Conservation (phyloP, 2,329 filamentous ascomycete species). For the Pseudogymnoascus sp. region DNA sequence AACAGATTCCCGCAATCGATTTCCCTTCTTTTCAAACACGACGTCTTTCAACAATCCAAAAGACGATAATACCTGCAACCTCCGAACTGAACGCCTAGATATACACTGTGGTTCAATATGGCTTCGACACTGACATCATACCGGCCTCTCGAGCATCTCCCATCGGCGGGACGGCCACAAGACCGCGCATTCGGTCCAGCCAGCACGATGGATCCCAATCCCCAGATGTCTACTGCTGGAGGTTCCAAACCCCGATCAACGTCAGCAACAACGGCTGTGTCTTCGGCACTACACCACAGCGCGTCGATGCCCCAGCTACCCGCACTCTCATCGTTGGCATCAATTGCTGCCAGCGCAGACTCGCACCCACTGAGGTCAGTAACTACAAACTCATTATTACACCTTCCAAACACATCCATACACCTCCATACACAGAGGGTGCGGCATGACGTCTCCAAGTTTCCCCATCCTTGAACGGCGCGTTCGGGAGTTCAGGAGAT, state of each 20-base stretch:
- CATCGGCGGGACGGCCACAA: conserved; percentile 20
- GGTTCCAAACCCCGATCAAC: conserved; percentile 45
- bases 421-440: not conserved
- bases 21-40: not conserved
- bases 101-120: conserved; percentile 1
- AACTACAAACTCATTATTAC: conserved; percentile 7
- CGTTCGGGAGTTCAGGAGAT: conserved; percentile 11
- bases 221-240: conserved; percentile 40
- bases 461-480: conserved; percentile 13
- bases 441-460: not conserved
- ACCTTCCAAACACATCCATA: not conserved
- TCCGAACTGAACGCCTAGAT: not conserved
- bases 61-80: not conserved
- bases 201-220: conserved; percentile 32
- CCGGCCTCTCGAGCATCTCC: conserved; percentile 1
- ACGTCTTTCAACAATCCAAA: not conserved
- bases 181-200: conserved; percentile 33
- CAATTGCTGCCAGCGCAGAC: conserved; percentile 41
- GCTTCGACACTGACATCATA: conserved; percentile 7
- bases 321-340: conserved; percentile 51
- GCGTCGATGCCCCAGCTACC: conserved; percentile 38
- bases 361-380: conserved; percentile 43
- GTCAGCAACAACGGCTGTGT: conserved; percentile 40
- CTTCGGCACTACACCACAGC: conserved; percentile 36
- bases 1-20: conserved; percentile 1